Base-by-base conservation (phyloP, 2,329 filamentous ascomycete genomes). In the Paracorniculantispora psalliotae region DNA sequence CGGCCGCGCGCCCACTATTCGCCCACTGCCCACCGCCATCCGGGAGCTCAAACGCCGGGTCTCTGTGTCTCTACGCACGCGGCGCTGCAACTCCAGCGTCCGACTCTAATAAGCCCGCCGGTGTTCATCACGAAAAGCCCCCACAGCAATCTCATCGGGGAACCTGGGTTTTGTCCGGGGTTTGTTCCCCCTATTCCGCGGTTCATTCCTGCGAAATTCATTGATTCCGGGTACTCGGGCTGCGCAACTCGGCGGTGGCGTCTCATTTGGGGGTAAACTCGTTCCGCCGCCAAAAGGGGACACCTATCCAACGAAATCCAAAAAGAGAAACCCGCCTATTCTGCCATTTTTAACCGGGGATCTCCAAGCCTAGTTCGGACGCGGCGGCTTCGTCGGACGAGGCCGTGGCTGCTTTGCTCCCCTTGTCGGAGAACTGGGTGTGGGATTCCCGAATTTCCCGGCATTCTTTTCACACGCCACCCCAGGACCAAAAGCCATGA, bases 401-500 rank as follows among this genome's bases (percentile, higher is more conserved):
- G 39, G 25, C n/a, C 26, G 19, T 15, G 21, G 52, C 41, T 33
- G 37, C 17, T 28, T 48, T n/a, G 28, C 6, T 10, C 15, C 19
- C 48, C 19, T 19, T 51, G 33, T 39, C 48, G 6, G 35, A 30
- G 17, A 15, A 12, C 33, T 13, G 33, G 33, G 33, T 37, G 33
- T 37, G 33, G 33, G 12, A 37, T 37, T 37, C 17, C 33, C 12
- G 30, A 13, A 15, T 13, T 37, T 37, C 33, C 33, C n/a, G n/a
- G n/a, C n/a, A n/a, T n/a, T n/a, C 12, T 37, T 37, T 37, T 37
- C 33, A n/a, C n/a, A n/a, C n/a, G n/a, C 33, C 33, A 9, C 12
- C 30, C 30, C 30, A 33, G 12, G 30, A 33, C 30, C 30, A 33
- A 33, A 37, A 26, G 35, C 30, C 23, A 83, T 83, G 81, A 81